Evolutionary conservation across 176 grass and related monocot genomes (phyloP).

Genomic region (Panicum miliaceum): DNA sequence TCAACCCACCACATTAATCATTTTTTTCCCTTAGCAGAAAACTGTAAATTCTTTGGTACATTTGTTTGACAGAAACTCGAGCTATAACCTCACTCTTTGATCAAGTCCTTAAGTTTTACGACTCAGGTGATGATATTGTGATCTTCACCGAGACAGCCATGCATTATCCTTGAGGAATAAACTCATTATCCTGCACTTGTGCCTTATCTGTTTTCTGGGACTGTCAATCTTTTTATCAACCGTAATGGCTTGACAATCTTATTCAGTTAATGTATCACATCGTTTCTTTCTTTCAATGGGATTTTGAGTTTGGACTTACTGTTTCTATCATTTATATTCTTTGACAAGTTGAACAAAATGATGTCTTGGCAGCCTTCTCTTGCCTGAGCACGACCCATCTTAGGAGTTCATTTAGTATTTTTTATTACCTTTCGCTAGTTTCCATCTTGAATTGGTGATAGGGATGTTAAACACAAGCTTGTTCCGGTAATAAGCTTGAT

Average conservation of each 20-base stretch:
- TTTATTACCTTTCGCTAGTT: background rate
- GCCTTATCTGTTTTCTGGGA: background rate
- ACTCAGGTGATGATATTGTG: background rate
- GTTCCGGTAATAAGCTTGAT: constrained; percentile 4
- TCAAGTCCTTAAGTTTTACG: background rate
- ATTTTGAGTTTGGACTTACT: no score
- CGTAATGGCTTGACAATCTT: background rate
- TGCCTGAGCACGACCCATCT: background rate
- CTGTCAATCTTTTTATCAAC: background rate
- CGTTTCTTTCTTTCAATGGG: no score
- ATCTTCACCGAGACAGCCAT: background rate
- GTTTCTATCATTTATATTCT: no score
- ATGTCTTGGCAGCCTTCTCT: background rate
- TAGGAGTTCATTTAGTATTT: background rate
- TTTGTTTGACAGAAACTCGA: constrained; percentile 8
- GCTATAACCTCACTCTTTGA: background rate
- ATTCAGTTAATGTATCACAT: background rate
- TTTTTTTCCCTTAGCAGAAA: background rate
- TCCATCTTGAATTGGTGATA: background rate
- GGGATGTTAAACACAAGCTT: background rate
- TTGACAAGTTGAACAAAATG: no score
- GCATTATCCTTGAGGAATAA: background rate
- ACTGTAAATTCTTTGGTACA: background rate
- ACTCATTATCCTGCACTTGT: background rate
- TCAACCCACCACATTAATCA: background rate